Percentiles rank a stretch among this genome's conserved stretches.
Conservation (phyloP, 2,329 filamentous ascomycete genomes). For the Dryadomyces quercus-mongolicae region DNA sequence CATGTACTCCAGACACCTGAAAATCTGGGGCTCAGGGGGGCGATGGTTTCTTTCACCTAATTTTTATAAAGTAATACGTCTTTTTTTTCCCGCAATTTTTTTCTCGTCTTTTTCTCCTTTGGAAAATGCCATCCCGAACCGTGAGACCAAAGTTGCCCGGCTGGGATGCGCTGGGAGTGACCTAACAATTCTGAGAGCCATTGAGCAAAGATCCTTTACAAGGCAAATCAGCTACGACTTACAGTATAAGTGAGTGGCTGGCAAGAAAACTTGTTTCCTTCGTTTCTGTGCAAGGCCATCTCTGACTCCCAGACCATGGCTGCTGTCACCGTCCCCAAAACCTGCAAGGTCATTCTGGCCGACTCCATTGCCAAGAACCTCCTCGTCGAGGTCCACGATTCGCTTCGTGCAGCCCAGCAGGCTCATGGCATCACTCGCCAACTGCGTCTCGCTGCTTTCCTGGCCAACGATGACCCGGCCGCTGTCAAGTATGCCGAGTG, state of each 20-base stretch:
- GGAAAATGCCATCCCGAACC: neutral
- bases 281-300: no score
- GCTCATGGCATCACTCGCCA: constrained; percentile 33
- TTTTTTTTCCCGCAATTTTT: constrained; percentile 3
- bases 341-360: constrained; percentile 89
- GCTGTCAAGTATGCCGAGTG: constrained; percentile 91
- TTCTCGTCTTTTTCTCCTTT: constrained; percentile 3
- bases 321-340: constrained; percentile 37
- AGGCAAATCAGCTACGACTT: no score
- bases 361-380: constrained; percentile 76
- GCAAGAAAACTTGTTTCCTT: no score
- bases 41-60: neutral
- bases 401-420: constrained; percentile 53
- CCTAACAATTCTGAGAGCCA: no score
- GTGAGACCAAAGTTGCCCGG: neutral
- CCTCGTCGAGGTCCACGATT: constrained; percentile 64
- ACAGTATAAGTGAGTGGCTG: no score
- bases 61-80: neutral
- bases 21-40: no score
- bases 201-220: neutral
- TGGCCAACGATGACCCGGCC: constrained; percentile 84
- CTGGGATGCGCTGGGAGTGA: neutral
- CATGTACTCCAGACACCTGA: no score
- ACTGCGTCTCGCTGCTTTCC: constrained; percentile 78
- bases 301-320: constrained; percentile 25